Conservation (phyloP, 768 basidiomycete species). For the Rhodotorula taiwanensis region DNA sequence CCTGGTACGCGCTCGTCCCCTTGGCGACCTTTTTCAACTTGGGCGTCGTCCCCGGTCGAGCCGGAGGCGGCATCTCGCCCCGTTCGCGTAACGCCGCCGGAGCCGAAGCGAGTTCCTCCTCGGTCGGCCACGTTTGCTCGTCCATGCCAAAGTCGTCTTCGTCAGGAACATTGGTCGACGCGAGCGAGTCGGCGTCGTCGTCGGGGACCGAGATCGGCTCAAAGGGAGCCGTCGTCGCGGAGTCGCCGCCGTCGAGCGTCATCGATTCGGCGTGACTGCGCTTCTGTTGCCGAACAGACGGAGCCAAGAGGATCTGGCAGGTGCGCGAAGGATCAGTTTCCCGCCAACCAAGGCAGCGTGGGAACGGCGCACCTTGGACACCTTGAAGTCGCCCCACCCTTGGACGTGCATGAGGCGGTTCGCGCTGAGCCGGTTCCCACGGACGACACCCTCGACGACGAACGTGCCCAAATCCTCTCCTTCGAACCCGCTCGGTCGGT, state of each 20-base stretch:
- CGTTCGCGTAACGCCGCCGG: conserved; percentile 48
- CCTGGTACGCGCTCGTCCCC: conserved; percentile 94
- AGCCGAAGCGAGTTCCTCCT: conserved; percentile 70
- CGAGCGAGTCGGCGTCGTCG: conserved; percentile 68
- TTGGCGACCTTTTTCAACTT: conserved; percentile 83
- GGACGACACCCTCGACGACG: conserved; percentile 71
- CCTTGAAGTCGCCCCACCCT: conserved; percentile 77
- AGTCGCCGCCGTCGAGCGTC: conserved; percentile 56
- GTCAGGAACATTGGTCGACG: conserved; percentile 59
- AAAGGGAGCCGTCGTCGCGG: conserved; percentile 14
- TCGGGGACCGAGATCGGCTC: conserved; percentile 54
- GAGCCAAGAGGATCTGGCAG: conserved; percentile 34
- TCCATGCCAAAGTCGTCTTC: conserved; percentile 82
- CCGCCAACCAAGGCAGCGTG: background rate
- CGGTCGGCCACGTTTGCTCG: conserved; percentile 98
- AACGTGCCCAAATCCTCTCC: conserved; percentile 55
- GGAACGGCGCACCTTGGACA: conserved; percentile 57
- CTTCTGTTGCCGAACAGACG: conserved; percentile 44
- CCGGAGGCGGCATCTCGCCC: conserved; percentile 37
- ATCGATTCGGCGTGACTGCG: conserved; percentile 47
- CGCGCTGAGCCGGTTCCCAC: conserved; percentile 70
- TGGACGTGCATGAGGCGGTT: conserved; percentile 83
- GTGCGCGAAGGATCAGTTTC: conserved; percentile 8
- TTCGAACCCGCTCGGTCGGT: conserved; percentile 31
- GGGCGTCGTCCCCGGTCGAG: conserved; percentile 61